Evolutionary conservation across 2,329 filamentous ascomycete species (phyloP), one percentile per base, ranked within the genome.

Genomic region (Colletotrichum brevisporum): DNA sequence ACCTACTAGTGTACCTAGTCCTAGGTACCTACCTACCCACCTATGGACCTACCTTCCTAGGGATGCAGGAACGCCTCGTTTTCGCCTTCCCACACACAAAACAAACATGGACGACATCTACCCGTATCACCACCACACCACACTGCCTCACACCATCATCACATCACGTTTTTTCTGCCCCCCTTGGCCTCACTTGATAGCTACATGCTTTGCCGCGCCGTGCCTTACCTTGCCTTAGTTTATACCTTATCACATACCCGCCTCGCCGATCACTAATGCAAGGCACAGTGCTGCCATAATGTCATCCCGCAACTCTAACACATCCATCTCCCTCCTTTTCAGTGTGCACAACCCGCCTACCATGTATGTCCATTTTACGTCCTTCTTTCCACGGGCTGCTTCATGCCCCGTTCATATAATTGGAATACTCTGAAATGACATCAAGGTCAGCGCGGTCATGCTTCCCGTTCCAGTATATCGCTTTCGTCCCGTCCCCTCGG

Each of bases 291-390:
- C 55, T 61, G 56, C 55, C 45, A 69, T 41, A 51, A 31, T 47
- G 26, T 61, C 55, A 41, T 67, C 67, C 62, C 55, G 67, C 50
- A 66, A 69, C 67, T 60, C 39, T 53, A 61, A 45, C 45, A 51
- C 16, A 16, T 24, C 21, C 21, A 27, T 15, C 26, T 31, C 6
- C 10, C 12, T 16, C 27, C 27, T 9, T 31, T 31, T 36, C 10
- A 9, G 8, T 8, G 2, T 36, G 10, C 9, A 36, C 31, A 31
- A 36, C 31, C 31, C 31, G 10, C 10, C 21, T 21, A 13, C 13
- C 16, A 39, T 10, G 13, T 15, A n/a, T 54, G 10, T 8, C 24
- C 15, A 27, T 27, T 10, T 27, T 48, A 27, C 21, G 55, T 39
- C 9, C 24, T 45, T 43, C 53, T 60, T 9, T 12, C 24, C 47